Conservation (phyloP, 2,329 filamentous ascomycete genomes). For the Plectosphaerella plurivora region DNA sequence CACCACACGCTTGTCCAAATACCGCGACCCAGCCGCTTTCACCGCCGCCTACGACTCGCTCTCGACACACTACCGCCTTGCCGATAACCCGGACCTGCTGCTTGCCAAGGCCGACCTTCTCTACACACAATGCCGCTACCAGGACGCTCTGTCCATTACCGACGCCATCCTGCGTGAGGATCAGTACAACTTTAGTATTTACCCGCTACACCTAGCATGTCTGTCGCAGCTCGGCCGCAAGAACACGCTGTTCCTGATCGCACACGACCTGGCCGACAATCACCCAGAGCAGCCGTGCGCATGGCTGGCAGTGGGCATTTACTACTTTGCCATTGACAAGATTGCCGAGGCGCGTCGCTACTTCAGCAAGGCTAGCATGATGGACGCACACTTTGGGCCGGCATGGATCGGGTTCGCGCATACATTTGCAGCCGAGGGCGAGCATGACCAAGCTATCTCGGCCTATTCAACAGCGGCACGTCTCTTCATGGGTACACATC, state of each 20-base stretch:
- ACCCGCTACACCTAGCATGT: slow-evolving; percentile 88
- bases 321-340: slow-evolving; percentile 85
- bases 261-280: slow-evolving; percentile 87
- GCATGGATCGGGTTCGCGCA: slow-evolving; percentile 99
- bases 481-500: slow-evolving; percentile 92
- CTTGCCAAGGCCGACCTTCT: slow-evolving; percentile 85
- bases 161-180: slow-evolving; percentile 77
- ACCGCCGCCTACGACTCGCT: slow-evolving; percentile 83
- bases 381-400: slow-evolving; percentile 95
- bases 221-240: slow-evolving; percentile 83
- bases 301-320: slow-evolving; percentile 91
- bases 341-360: slow-evolving; percentile 92
- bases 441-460: slow-evolving; percentile 96
- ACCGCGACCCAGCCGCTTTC: slow-evolving; percentile 80
- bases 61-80: slow-evolving; percentile 87
- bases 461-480: slow-evolving; percentile 94
- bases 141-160: slow-evolving; percentile 79
- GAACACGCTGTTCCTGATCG: slow-evolving; percentile 84
- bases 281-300: slow-evolving; percentile 88
- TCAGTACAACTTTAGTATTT: slow-evolving; percentile 82
- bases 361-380: slow-evolving; percentile 95
- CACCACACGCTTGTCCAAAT: slow-evolving; percentile 92
- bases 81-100: slow-evolving; percentile 82
- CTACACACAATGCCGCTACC: slow-evolving; percentile 92
- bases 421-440: slow-evolving; percentile 94